Conservation (phyloP, 2,329 filamentous ascomycete species). For the Whalleya microplaca region DNA sequence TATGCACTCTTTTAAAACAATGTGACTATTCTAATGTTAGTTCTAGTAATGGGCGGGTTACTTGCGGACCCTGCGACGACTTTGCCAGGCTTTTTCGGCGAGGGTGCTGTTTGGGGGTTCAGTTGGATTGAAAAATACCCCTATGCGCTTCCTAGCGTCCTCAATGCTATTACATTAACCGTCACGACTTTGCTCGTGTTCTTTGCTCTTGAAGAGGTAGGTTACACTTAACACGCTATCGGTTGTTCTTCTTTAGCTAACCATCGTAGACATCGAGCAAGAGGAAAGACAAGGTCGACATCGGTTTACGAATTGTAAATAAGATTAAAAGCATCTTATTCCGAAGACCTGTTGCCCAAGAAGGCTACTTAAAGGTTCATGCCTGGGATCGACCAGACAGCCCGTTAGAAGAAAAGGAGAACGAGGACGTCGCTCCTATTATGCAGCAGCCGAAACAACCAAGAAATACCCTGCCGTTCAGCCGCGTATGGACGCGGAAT, state of each 20-base stretch:
- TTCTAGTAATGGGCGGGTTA: slow-evolving; percentile 67
- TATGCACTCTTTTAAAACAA: too few species aligned
- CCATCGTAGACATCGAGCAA: slow-evolving; percentile 48
- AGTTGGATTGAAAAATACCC: slow-evolving; percentile 68
- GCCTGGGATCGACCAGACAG: slow-evolving; percentile 19
- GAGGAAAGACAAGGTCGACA: slow-evolving; percentile 50
- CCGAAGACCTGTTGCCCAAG: slow-evolving; percentile 31
- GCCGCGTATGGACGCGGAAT: slow-evolving; percentile 51
- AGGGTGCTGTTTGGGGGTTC: slow-evolving; percentile 60
- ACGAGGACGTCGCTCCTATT: slow-evolving; percentile 9
- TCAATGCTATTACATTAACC: slow-evolving; percentile 65
- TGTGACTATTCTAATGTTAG: too few species aligned
- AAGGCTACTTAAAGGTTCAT: slow-evolving; percentile 39
- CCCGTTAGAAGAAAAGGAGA: slow-evolving; percentile 11
- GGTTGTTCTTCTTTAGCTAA: not conserved
- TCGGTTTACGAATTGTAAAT: slow-evolving; percentile 44
- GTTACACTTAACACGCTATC: slow-evolving; percentile 4
- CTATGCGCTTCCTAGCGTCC: slow-evolving; percentile 70
- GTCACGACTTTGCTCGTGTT: slow-evolving; percentile 58
- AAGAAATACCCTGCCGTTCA: slow-evolving; percentile 41
- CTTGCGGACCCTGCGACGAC: slow-evolving; percentile 67
- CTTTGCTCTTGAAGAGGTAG: slow-evolving; percentile 68
- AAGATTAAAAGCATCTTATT: slow-evolving; percentile 38
- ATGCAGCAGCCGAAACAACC: slow-evolving; percentile 39
- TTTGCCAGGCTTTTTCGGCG: slow-evolving; percentile 66